These are phyloP conservation scores for Pyracantha coccinea DNA, from an alignment of 331 rosid species.

Conservation along the genomic window DNA sequence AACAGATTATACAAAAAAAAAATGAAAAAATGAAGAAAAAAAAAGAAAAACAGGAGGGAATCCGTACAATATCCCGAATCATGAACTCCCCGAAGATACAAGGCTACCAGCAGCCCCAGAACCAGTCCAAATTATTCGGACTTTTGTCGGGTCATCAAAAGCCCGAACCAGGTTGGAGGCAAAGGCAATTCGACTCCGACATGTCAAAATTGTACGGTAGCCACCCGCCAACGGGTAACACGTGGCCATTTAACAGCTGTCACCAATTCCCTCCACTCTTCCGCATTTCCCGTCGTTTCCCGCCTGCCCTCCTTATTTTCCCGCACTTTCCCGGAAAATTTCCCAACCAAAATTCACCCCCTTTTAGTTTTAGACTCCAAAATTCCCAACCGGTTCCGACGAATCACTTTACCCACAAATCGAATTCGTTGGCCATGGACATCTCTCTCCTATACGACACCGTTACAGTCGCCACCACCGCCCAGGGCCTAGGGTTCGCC, in stretches of 20 bases:
- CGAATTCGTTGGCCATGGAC: slow-evolving; percentile 22
- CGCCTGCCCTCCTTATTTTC: not conserved
- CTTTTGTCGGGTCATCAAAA: not conserved
- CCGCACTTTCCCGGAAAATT: slow-evolving; percentile 12
- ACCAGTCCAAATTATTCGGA: not conserved
- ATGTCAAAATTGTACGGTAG: not conserved
- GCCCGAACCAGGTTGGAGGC: not conserved
- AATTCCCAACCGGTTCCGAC: not conserved
- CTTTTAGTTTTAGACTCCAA: not conserved
- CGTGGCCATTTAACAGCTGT: not conserved
- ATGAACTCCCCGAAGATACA: no score
- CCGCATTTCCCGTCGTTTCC: not conserved
- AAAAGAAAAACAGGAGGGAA: no score
- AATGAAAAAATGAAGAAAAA: no score
- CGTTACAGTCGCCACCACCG: slow-evolving; percentile 26
- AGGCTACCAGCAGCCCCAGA: not conserved
- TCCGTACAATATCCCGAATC: no score
- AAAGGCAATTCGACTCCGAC: not conserved
- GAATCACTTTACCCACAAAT: not conserved
- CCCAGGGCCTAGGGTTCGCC: slow-evolving; percentile 44
- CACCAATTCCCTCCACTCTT: not conserved
- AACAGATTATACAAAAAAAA: no score
- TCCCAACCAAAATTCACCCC: not conserved
- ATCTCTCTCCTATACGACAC: slow-evolving; percentile 31
- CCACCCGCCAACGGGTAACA: not conserved